Percentiles rank a stretch among this genome's conserved stretches.
Conservation (phyloP, 176 grass and related monocot species). For the Ananas comosus region DNA sequence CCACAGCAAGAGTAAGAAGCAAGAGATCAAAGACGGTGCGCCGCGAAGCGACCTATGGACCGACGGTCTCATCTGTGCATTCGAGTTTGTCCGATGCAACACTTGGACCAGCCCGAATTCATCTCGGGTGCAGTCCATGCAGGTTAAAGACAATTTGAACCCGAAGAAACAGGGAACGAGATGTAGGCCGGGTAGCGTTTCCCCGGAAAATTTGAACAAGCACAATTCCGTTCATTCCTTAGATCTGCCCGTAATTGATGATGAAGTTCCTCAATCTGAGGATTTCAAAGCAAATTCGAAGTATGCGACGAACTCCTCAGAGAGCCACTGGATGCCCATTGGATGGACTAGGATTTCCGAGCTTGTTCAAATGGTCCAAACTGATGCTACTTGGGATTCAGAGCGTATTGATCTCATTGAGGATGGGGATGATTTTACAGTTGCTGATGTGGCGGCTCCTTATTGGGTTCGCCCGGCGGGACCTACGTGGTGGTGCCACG, state of each 20-base stretch:
- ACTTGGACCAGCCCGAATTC: neutral
- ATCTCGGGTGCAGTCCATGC: neutral
- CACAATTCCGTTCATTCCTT: neutral
- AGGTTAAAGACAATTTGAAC: neutral
- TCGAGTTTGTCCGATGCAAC: constrained; percentile 36
- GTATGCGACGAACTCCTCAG: constrained; percentile 15
- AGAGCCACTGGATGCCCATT: constrained; percentile 38
- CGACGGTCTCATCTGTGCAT: constrained; percentile 45
- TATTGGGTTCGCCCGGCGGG: constrained; percentile 40
- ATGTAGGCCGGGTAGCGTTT: neutral
- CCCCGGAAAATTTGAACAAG: neutral
- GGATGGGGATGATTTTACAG: constrained; percentile 28
- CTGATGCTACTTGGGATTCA: constrained; percentile 26
- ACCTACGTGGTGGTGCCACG: constrained; percentile 58
- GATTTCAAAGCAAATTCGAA: constrained; percentile 15
- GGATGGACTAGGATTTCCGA: constrained; percentile 43
- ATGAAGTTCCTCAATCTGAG: constrained; percentile 5
- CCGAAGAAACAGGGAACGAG: neutral
- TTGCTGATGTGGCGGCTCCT: constrained; percentile 39
- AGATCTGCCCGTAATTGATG: neutral
- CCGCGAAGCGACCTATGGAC: constrained; percentile 34
- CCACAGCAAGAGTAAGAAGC: constrained; percentile 9
- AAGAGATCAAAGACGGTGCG: constrained; percentile 14
- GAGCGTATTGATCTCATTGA: constrained; percentile 15
- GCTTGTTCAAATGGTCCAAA: constrained; percentile 29